Base-by-base conservation (phyloP, 805 yeast species). In the Metschnikowia rubicola region DNA sequence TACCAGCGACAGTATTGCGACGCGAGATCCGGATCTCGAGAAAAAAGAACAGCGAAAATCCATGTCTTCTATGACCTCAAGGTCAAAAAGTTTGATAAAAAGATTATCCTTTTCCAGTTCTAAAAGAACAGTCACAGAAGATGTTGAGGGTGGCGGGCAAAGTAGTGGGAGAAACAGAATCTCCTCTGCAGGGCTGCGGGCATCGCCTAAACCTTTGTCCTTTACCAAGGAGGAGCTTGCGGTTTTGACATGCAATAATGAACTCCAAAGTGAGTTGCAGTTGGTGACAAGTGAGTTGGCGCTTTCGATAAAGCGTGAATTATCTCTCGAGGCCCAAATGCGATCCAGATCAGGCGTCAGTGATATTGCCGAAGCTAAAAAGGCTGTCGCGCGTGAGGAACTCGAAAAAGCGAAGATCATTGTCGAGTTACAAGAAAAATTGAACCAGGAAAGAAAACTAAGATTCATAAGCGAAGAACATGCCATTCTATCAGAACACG, bases 381-480 rank as follows among this genome's bases (percentile, higher is more conserved):
- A 19, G 10, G 28, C 17, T 2, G 11, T 36, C 10, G 10, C 41
- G 4, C 21, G n/a, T 7, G 29, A 31, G 4, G 45, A 43, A 9
- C 35, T 42, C 11, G 71, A 65, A 39, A 46, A 55, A 11, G 68
- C 67, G 40, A 50, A 49, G 37, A 37, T 70, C 30, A 75, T 85
- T 29, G 71, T 78, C 1, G 76, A 76, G 19, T 59, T 87, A 47
- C 77, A 83, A 35, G 78, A 77, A 38, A 76, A 78, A 50, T 61
- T 87, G 47, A 79, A 78, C 46, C 80, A 79, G 30, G 92, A 87
- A 60, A 71, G 92, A 51, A 69, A 79, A 53, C 75, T 80, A 46
- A 66, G 95, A 43, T 81, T 77, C 53, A 78, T 84, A 29, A 83
- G 88, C 29, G 94, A 86, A 56, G 91, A 85, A 52, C 83, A 84